Conservation (phyloP, 805 yeast genomes). For the Spathaspora boniae region DNA sequence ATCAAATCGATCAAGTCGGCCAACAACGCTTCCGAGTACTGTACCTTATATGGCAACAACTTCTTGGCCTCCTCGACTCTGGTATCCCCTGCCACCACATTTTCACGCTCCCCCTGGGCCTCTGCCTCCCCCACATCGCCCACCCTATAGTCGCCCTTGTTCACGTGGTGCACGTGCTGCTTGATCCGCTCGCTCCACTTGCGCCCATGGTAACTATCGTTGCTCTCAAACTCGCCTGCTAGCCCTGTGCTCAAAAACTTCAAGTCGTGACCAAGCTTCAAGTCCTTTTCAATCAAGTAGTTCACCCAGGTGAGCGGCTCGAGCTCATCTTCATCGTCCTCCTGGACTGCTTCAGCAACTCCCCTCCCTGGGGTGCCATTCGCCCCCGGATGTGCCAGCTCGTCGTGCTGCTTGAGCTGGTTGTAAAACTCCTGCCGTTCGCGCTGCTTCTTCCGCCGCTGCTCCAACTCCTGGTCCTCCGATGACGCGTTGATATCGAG, state of each 20-base stretch:
- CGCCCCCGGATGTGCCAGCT: background rate
- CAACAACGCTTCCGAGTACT: too few relatives aligned
- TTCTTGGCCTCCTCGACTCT: too few relatives aligned
- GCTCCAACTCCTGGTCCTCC: conserved; percentile 33
- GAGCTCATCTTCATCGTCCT: conserved; percentile 14
- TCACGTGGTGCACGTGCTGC: conserved; percentile 21
- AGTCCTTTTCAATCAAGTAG: conserved; percentile 34
- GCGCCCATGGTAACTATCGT: conserved; percentile 6
- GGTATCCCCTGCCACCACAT: too few relatives aligned
- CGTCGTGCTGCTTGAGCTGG: conserved; percentile 27
- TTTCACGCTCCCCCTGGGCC: conserved; percentile 14
- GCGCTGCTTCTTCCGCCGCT: conserved; percentile 29
- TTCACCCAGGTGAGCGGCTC: conserved; percentile 35
- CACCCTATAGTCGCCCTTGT: conserved; percentile 29
- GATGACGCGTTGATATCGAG: conserved; percentile 32
- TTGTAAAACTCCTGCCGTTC: conserved; percentile 40
- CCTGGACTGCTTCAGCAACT: conserved; percentile 17
- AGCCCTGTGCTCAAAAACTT: conserved; percentile 29
- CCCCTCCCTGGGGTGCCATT: conserved; percentile 6
- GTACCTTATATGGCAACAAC: too few relatives aligned
- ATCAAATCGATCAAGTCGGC: too few relatives aligned
- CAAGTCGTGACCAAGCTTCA: conserved; percentile 34
- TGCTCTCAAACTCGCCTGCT: too few relatives aligned
- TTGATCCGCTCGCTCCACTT: conserved; percentile 16
- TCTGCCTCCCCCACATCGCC: conserved; percentile 24